Conservation (phyloP, 169 alveolate genomes). For the Plasmodium ovale region DNA sequence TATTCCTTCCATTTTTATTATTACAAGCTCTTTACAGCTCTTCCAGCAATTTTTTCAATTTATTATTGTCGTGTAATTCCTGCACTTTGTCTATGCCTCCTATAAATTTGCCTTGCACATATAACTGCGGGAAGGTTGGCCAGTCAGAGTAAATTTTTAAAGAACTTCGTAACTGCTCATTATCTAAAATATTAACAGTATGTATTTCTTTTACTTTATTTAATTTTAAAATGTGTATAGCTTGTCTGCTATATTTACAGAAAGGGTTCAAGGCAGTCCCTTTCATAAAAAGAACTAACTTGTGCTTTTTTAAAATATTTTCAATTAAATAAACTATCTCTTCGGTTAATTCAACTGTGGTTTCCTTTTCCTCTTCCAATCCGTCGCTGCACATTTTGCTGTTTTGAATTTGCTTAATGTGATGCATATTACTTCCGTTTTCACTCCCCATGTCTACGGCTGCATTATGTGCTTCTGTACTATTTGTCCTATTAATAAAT, state of each 20-base stretch:
- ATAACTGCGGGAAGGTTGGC: constrained; percentile 96
- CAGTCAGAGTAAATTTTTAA: constrained; percentile 92
- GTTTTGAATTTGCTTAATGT: no score
- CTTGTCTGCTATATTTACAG: constrained; percentile 86
- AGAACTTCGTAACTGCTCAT: constrained; percentile 88
- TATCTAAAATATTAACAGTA: constrained; percentile 89
- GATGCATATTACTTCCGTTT: no score
- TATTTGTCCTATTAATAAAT: background rate
- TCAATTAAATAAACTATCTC: constrained; percentile 56
- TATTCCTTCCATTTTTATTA: no score
- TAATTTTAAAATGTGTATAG: constrained; percentile 83
- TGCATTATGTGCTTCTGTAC: background rate
- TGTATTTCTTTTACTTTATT: constrained; percentile 82
- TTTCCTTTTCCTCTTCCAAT: background rate
- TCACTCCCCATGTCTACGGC: background rate
- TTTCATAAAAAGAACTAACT: constrained; percentile 86
- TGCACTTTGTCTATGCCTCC: constrained; percentile 94
- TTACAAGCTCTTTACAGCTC: no score
- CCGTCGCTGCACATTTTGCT: no score
- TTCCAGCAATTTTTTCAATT: constrained; percentile 86
- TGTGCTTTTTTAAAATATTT: constrained; percentile 78
- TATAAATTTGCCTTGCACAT: constrained; percentile 87
- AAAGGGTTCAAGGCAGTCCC: constrained; percentile 88
- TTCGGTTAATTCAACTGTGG: constrained; percentile 30
- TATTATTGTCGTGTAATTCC: constrained; percentile 91